Percentiles rank a stretch among this genome's conserved stretches.
phyloP scores from a whole-genome alignment of 495 filamentous ascomycete species.

The Filosporella fistucella region DNA sequence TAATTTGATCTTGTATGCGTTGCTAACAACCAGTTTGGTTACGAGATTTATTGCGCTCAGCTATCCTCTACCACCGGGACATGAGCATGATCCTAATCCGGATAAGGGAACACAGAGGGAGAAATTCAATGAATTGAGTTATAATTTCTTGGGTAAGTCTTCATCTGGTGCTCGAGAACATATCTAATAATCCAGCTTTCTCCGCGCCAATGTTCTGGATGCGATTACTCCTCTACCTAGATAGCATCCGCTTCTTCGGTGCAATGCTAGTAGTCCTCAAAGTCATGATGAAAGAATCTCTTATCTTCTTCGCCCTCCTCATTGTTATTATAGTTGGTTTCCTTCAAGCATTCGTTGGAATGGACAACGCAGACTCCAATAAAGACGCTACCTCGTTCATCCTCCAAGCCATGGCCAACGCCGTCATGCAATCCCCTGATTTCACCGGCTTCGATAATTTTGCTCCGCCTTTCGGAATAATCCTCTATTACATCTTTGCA shows the following conservation, averaged over 20 bases:
- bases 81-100: slow-evolving; percentile 17
- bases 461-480: slow-evolving; percentile 73
- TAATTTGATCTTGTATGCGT: slow-evolving; percentile 74
- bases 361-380: slow-evolving; percentile 74
- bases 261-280: slow-evolving; percentile 96
- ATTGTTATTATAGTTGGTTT: slow-evolving; percentile 84
- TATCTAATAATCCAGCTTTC: slow-evolving; percentile 50
- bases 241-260: slow-evolving; percentile 93
- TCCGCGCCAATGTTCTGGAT: slow-evolving; percentile 96
- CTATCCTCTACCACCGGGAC: slow-evolving; percentile 40
- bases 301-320: slow-evolving; percentile 97
- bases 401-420: slow-evolving; percentile 84
- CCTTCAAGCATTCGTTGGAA: slow-evolving; percentile 89
- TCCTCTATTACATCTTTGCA: slow-evolving; percentile 92
- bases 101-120: slow-evolving; percentile 41
- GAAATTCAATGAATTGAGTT: slow-evolving; percentile 72
- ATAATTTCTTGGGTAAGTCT: slow-evolving; percentile 64
- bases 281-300: slow-evolving; percentile 98
- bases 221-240: slow-evolving; percentile 86
- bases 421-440: slow-evolving; percentile 83
- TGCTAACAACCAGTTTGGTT: slow-evolving; percentile 72
- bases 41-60: slow-evolving; percentile 72
- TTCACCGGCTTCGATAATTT: slow-evolving; percentile 82
- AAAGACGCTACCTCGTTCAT: slow-evolving; percentile 58
- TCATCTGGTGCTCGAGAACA: background rate